These are phyloP conservation scores for Aspergillus sclerotiicarbonarius DNA, from an alignment of 495 filamentous ascomycete species.

Conservation along the genomic window DNA sequence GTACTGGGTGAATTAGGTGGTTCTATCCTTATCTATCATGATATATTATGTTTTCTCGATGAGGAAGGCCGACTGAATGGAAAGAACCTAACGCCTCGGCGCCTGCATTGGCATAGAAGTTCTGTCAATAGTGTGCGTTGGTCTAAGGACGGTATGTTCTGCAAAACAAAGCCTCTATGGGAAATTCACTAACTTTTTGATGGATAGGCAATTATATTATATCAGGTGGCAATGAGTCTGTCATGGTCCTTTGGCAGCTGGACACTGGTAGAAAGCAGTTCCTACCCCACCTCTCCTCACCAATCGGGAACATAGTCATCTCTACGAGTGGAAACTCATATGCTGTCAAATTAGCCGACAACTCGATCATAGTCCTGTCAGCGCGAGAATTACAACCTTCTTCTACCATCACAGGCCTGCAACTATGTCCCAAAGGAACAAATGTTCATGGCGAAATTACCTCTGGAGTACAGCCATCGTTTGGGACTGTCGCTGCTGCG, in stretches of 20 bases:
- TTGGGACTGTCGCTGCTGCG: constrained; percentile 28
- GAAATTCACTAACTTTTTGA: constrained; percentile 10
- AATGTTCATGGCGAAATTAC: constrained; percentile 11
- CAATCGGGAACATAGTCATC: constrained; percentile 78
- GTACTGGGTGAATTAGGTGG: constrained; percentile 73
- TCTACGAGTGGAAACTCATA: constrained; percentile 78
- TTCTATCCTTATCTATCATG: constrained; percentile 72
- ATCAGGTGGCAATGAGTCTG: constrained; percentile 87
- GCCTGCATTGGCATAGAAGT: constrained; percentile 87
- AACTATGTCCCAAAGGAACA: constrained; percentile 42
- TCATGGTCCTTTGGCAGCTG: constrained; percentile 92
- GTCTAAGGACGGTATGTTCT: constrained; percentile 78
- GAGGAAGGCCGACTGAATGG: constrained; percentile 33
- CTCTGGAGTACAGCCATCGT: neutral
- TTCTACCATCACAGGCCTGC: constrained; percentile 77
- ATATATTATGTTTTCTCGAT: constrained; percentile 60
- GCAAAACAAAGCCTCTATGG: too few relatives aligned
- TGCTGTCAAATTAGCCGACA: constrained; percentile 81
- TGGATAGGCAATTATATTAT: constrained; percentile 86
- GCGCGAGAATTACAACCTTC: constrained; percentile 82
- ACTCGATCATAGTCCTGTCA: constrained; percentile 82
- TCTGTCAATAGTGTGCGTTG: constrained; percentile 78
- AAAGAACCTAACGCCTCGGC: constrained; percentile 43
- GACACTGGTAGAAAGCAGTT: constrained; percentile 77
- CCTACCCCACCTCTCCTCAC: constrained; percentile 82